Conservation (phyloP, 352 stramenopile species). For the Phytopythium montanum region DNA sequence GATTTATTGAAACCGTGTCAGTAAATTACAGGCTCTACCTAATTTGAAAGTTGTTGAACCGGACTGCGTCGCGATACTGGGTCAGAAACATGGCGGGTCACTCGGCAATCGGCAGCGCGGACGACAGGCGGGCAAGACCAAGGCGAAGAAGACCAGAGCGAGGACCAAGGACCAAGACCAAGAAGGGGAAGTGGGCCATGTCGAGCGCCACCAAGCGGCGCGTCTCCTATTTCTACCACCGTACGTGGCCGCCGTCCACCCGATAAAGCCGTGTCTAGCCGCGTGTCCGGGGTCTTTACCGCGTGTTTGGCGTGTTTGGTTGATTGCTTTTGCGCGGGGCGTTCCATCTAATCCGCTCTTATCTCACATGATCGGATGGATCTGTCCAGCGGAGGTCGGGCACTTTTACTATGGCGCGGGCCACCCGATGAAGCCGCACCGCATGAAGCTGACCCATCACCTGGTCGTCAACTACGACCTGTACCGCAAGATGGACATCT, state of each 20-base stretch:
- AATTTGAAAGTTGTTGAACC: background rate
- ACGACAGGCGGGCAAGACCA: background rate
- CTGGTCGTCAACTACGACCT: constrained; percentile 98
- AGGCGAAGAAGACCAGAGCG: too few relatives aligned
- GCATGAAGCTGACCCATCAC: constrained; percentile 98
- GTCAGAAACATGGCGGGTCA: constrained; percentile 1
- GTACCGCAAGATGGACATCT: constrained; percentile 99
- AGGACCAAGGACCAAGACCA: too few relatives aligned
- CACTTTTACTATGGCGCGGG: constrained; percentile 96
- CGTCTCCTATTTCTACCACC: constrained; percentile 88
- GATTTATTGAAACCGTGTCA: too few relatives aligned
- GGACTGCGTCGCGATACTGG: background rate
- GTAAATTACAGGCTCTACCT: too few relatives aligned
- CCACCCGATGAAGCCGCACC: constrained; percentile 98
- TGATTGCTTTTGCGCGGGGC: constrained; percentile 11
- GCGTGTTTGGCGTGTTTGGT: background rate
- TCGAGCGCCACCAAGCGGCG: constrained; percentile 62
- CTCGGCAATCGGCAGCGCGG: constrained; percentile 5
- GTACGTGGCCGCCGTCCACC: constrained; percentile 29
- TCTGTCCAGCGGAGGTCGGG: constrained; percentile 86
- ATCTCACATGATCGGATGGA: background rate
- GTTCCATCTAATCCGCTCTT: background rate
- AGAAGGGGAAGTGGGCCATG: constrained; percentile 9
- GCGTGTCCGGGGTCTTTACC: constrained; percentile 3
- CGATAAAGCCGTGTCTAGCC: background rate